Conservation (phyloP, 1,284 basidiomycete species). For the Malassezia restricta region DNA sequence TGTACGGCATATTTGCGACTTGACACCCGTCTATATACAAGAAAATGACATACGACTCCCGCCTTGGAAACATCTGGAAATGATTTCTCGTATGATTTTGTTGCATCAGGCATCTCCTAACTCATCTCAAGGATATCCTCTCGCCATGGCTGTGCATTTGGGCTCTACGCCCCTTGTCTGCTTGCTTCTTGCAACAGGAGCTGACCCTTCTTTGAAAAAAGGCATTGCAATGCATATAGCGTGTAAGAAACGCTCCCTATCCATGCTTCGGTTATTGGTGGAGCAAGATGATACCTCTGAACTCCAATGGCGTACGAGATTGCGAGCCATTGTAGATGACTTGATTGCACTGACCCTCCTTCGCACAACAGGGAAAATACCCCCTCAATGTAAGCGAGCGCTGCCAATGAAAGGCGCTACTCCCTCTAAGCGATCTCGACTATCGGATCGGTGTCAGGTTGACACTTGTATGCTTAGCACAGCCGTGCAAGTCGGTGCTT, state of each 20-base stretch:
- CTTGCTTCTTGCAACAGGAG: slow-evolving; percentile 10
- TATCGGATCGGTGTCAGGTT: slow-evolving; percentile 6
- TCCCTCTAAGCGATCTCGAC: slow-evolving; percentile 3
- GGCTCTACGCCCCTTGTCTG: slow-evolving; percentile 4
- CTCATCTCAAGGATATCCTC: slow-evolving; percentile 8
- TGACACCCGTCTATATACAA: neutral
- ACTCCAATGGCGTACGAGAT: slow-evolving; percentile 2
- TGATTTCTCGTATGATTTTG: slow-evolving; percentile 10
- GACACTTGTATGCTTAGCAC: neutral
- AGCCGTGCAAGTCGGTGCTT: slow-evolving; percentile 7
- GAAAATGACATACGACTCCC: slow-evolving; percentile 1
- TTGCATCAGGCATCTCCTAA: slow-evolving; percentile 12
- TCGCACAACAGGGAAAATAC: neutral
- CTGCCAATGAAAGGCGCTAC: neutral
- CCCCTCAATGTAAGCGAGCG: neutral
- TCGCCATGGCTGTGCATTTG: slow-evolving; percentile 7
- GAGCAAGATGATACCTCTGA: slow-evolving; percentile 12
- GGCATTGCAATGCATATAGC: slow-evolving; percentile 13
- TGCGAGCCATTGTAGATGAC: slow-evolving; percentile 5
- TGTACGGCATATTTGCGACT: neutral
- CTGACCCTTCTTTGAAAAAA: slow-evolving; percentile 5
- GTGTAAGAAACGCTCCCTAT: slow-evolving; percentile 5
- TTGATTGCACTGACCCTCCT: neutral
- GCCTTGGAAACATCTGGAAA: neutral
- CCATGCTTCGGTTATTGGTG: slow-evolving; percentile 3